Conservation (phyloP, 2,329 filamentous ascomycete species). For the Paraconiothyrium brasiliense region DNA sequence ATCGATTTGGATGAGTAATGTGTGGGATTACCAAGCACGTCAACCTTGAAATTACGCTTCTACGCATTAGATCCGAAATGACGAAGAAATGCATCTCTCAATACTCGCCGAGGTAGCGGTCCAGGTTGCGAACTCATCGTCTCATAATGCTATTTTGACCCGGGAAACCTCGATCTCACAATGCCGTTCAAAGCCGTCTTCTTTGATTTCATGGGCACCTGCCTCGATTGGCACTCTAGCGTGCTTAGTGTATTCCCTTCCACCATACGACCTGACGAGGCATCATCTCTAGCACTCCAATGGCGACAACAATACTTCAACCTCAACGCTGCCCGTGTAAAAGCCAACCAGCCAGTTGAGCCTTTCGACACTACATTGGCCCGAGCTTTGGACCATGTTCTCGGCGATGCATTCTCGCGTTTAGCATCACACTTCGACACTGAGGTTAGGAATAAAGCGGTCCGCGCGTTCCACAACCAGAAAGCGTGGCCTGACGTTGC, state of each 20-base stretch:
- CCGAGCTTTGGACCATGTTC: constrained; percentile 4
- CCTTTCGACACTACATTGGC: constrained; percentile 8
- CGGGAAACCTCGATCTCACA: neutral
- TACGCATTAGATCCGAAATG: too few species aligned
- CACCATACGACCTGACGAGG: neutral
- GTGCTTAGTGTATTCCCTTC: constrained; percentile 5
- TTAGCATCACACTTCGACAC: constrained; percentile 9
- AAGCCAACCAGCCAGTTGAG: constrained; percentile 5
- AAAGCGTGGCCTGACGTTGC: constrained; percentile 12
- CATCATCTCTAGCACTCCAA: constrained; percentile 9
- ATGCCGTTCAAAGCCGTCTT: constrained; percentile 14
- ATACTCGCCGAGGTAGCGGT: too few species aligned
- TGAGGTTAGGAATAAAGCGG: neutral
- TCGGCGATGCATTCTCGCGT: neutral
- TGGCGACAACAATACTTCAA: constrained; percentile 17
- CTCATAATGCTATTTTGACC: neutral
- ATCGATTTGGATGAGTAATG: neutral
- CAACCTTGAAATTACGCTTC: neutral
- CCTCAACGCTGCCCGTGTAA: constrained; percentile 8
- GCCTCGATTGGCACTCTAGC: constrained; percentile 13
- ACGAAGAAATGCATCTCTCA: too few species aligned
- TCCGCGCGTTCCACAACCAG: constrained; percentile 13
- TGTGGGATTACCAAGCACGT: neutral
- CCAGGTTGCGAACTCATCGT: neutral
- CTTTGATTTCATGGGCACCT: constrained; percentile 16